These are phyloP conservation scores for Alternaria rosae DNA, from an alignment of 2,329 filamentous ascomycete genomes.

Conservation along the genomic window DNA sequence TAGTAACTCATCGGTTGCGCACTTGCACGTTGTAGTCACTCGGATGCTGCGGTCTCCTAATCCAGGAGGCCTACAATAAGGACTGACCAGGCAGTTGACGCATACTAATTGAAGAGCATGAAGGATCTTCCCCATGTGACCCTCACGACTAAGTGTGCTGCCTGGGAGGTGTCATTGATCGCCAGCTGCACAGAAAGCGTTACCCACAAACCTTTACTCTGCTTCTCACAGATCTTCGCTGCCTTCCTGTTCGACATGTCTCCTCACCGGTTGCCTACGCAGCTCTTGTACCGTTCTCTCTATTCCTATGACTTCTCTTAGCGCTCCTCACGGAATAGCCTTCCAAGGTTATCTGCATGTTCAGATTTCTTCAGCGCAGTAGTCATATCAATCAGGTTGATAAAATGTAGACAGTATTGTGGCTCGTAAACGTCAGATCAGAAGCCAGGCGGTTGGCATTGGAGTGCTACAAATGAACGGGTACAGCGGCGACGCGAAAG, in stretches of 20 bases:
- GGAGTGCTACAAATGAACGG: not conserved
- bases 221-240: not conserved
- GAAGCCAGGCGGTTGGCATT: not conserved
- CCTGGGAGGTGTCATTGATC: not conserved
- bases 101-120: not conserved
- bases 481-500: not conserved
- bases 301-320: not conserved
- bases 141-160: not conserved
- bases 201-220: not conserved
- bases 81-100: not conserved
- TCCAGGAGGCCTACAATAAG: not conserved
- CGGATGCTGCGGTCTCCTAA: not conserved
- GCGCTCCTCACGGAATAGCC: not conserved
- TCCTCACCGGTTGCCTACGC: not conserved
- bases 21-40: not conserved
- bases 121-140: not conserved
- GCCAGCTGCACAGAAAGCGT: not conserved
- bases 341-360: not conserved
- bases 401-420: not conserved
- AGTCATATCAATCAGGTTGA: not conserved
- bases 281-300: not conserved
- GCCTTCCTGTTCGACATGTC: not conserved
- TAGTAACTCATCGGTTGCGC: not conserved
- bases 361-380: not conserved
- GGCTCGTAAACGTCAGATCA: not conserved